A percentile compares a stretch with the other conserved stretches of the same genome.
phyloP scores from a whole-genome alignment of 1,284 basidiomycete species.

The Cronartium quercuum region DNA sequence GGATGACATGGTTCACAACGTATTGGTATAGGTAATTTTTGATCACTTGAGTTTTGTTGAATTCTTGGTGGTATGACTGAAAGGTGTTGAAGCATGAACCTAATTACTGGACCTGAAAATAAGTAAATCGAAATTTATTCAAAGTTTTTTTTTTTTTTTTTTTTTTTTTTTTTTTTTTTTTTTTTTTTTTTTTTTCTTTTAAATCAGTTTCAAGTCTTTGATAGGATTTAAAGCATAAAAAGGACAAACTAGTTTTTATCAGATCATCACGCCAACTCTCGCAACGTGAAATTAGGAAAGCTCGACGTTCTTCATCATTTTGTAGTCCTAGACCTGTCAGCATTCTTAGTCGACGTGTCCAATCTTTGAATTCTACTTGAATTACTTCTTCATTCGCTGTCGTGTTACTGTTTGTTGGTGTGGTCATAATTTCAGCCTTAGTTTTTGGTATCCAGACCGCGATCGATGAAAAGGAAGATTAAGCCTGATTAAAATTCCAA shows the following conservation, averaged over 20 bases:
- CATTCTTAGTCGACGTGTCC: conserved; percentile 26
- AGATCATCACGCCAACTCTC: conserved; percentile 25
- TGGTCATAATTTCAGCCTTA: not conserved
- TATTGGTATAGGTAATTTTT: conserved; percentile 16
- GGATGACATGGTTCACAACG: conserved; percentile 26
- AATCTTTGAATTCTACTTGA: conserved; percentile 15
- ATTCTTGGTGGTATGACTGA: conserved; percentile 19
- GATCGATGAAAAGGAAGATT: too few relatives aligned
- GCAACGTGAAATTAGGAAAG: conserved; percentile 22
- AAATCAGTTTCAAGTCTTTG: not conserved
- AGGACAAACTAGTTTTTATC: conserved; percentile 23
- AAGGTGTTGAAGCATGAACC: conserved; percentile 30
- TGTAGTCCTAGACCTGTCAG: conserved; percentile 20
- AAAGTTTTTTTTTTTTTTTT: too few relatives aligned
- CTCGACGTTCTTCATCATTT: conserved; percentile 23
- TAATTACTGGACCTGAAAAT: conserved; percentile 15
- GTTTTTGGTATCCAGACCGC: too few relatives aligned
- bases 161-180: too few relatives aligned
- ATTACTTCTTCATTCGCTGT: not conserved
- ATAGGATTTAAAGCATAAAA: not conserved
- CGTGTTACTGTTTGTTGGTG: not conserved
- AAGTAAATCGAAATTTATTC: not conserved
- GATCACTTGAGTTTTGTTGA: not conserved
- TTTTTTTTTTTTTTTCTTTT: too few relatives aligned
- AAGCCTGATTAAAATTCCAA: too few relatives aligned